A percentile compares a stretch with the other conserved stretches of the same genome.
phyloP scores from a whole-genome alignment of 139 green algal species.

The Auxenochlorella protothecoides region DNA sequence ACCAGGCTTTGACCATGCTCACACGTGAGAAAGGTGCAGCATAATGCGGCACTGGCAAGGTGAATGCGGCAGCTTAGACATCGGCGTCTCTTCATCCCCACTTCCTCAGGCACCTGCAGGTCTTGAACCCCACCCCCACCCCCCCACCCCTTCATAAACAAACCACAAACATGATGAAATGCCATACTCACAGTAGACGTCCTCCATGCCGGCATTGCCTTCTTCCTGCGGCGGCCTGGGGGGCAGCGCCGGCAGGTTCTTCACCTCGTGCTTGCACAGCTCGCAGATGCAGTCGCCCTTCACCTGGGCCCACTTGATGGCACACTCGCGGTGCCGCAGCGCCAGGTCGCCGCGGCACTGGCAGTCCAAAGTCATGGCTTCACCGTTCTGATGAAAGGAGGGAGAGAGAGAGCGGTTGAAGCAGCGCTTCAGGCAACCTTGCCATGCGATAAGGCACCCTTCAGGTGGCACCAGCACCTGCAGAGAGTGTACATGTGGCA shows the following conservation, averaged over 20 bases:
- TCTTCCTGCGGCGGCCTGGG: slow-evolving; percentile 14
- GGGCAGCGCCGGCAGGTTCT: slow-evolving; percentile 43
- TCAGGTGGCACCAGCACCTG: no score
- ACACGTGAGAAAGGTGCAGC: no score
- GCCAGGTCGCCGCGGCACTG: slow-evolving; percentile 68
- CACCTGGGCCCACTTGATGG: slow-evolving; percentile 71
- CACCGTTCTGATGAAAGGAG: neutral
- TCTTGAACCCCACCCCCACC: no score
- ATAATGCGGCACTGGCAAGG: no score
- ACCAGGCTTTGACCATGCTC: no score
- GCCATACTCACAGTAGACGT: slow-evolving; percentile 1
- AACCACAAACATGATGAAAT: no score
- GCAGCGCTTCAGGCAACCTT: neutral
- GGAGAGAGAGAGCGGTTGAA: neutral
- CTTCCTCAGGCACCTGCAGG: no score
- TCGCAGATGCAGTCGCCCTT: slow-evolving; percentile 29
- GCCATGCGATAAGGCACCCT: neutral
- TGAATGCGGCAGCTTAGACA: no score
- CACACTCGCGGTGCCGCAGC: slow-evolving; percentile 63
- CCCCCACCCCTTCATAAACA: no score
- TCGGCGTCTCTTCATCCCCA: no score
- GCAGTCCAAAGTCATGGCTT: slow-evolving; percentile 22
- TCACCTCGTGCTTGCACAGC: neutral
- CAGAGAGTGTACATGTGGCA: no score
- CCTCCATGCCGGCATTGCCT: slow-evolving; percentile 1